Evolutionary conservation across 495 filamentous ascomycete species (phyloP).

Genomic region (Hypomontagnella submonticulosa): DNA sequence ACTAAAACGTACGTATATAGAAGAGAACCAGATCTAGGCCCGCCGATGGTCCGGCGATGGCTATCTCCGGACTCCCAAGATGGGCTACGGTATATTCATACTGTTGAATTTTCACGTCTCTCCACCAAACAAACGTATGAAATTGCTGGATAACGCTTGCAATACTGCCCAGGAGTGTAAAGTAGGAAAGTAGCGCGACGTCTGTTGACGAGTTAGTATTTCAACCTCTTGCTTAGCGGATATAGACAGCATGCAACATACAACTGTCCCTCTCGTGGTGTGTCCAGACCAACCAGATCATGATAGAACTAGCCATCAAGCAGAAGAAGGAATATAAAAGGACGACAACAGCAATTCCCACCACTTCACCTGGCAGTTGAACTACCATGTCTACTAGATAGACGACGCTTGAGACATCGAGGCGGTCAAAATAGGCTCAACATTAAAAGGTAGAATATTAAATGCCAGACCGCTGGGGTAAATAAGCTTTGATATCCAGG

Average conservation of each 20-base stretch:
- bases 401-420: slow-evolving; percentile 32
- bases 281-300: slow-evolving; percentile 55
- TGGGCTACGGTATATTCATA: slow-evolving; percentile 50
- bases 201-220: slow-evolving; percentile 47
- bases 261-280: slow-evolving; percentile 61
- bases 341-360: slow-evolving; percentile 51
- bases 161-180: slow-evolving; percentile 52
- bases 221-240: not conserved
- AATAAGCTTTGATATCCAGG: slow-evolving; percentile 34
- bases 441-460: slow-evolving; percentile 6
- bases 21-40: slow-evolving; percentile 58
- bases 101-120: slow-evolving; percentile 55
- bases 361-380: slow-evolving; percentile 55
- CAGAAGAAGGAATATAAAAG: slow-evolving; percentile 57
- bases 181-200: slow-evolving; percentile 55
- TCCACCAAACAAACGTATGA: slow-evolving; percentile 56
- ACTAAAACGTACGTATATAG: slow-evolving; percentile 53
- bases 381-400: slow-evolving; percentile 49
- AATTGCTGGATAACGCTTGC: slow-evolving; percentile 60
- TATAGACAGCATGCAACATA: slow-evolving; percentile 40
- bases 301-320: slow-evolving; percentile 47
- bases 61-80: slow-evolving; percentile 55
- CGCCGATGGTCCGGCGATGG: slow-evolving; percentile 57
- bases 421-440: slow-evolving; percentile 11
- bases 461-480: slow-evolving; percentile 8